Percentiles rank a stretch among this genome's conserved stretches.
These are phyloP conservation scores for Tulasnella sp. DNA, from an alignment of 768 basidiomycete genomes.

Conservation along the genomic window DNA sequence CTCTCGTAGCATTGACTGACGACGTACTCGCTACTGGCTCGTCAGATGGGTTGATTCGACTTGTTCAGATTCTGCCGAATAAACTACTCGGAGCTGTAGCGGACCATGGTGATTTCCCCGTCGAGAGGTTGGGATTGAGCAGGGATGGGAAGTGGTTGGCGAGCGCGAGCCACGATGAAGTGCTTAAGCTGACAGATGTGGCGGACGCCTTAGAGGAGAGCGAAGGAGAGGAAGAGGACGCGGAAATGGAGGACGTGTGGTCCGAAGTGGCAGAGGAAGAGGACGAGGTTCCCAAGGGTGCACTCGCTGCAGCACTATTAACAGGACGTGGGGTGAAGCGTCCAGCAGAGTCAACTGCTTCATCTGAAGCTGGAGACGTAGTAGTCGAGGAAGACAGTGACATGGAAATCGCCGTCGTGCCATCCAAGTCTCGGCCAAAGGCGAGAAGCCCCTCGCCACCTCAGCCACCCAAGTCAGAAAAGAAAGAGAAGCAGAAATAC, in stretches of 20 bases:
- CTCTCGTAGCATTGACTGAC: constrained; percentile 65
- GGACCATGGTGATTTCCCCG: constrained; percentile 86
- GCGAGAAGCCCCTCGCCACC: neutral
- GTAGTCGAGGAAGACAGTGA: constrained; percentile 43
- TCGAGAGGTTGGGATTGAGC: constrained; percentile 72
- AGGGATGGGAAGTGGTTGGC: constrained; percentile 73
- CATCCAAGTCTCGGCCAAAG: neutral
- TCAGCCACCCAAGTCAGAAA: constrained; percentile 23
- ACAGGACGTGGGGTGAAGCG: neutral
- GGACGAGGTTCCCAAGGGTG: neutral
- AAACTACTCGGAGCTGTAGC: constrained; percentile 84
- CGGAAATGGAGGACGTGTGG: neutral
- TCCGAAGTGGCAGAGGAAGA: neutral
- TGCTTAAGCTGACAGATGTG: constrained; percentile 76
- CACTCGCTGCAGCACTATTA: constrained; percentile 5
- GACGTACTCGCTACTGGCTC: constrained; percentile 81
- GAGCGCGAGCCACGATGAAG: constrained; percentile 85
- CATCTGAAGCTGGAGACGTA: constrained; percentile 28
- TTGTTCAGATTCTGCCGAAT: constrained; percentile 80
- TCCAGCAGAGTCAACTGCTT: neutral
- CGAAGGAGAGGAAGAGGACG: constrained; percentile 33
- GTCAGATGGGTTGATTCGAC: constrained; percentile 83
- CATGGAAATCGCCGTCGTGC: neutral
- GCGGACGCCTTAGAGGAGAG: constrained; percentile 62
- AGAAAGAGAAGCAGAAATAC: constrained; percentile 45